Base-by-base conservation (phyloP, 148 eudicot genomes). In the Tetragonia tetragonoides region DNA sequence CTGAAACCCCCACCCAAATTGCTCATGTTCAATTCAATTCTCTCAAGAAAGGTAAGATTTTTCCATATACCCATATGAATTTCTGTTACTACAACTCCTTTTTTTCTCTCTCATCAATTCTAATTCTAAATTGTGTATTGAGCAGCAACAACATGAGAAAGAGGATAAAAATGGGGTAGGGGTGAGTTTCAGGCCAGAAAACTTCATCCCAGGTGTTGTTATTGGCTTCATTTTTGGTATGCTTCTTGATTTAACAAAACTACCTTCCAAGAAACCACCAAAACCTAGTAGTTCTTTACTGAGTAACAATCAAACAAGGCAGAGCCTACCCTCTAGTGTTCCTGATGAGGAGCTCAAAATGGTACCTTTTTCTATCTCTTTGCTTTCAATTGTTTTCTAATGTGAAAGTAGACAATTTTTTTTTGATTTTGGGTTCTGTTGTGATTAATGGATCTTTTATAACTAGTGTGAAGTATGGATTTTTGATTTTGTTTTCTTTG, bases 181-280 rank as follows among this genome's bases (percentile, higher is more conserved):
- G 9, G 83, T 75, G 84, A 88, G 93, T 86, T 94, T 94, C 83
- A 90, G 79, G 87, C 89, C 93, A 18, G 93, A 94, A 84, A 94
- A 94, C 64, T 92, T 92, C 81, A 87, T 94, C 49, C 98, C 98
- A 28, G 98, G 98, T 46, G 85, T 94, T 28, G 84, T 94, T 56
- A 92, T 94, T 56, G 98, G 97, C 0, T 90, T 94, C 85, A 86
- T 94, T 67, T 79, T 86, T 74, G 98, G 98, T 40, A 59, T 94
- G 68, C 83, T 94, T 47, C 72, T 94, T 81, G 95, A 94, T 80
- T 87, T 94, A 54, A 61, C 95, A 6, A 82, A 87, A 77, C 88
- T 90, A 28, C 34, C 34, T 75, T 18, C 79, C 21, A 85, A 74
- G 75, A 83, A 39, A 79, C 72, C 80, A 56, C 77, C 78, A 77